These are phyloP conservation scores for Arthrobotrys sphaeroides DNA, from an alignment of 2,329 filamentous ascomycete genomes.

Conservation along the genomic window DNA sequence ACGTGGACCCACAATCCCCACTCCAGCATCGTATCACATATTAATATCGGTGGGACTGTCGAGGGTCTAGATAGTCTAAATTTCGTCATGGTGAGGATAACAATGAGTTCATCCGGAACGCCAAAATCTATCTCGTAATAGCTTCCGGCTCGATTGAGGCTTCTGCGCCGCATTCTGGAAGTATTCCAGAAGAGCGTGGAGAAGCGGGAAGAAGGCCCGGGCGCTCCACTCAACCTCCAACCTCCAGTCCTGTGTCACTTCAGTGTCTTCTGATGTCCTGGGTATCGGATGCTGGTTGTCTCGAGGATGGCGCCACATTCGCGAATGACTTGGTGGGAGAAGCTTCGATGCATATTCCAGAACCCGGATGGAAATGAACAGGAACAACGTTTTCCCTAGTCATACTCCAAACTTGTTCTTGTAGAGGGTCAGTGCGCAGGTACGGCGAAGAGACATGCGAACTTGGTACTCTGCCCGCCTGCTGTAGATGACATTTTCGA, in stretches of 20 bases:
- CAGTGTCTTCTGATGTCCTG: conserved; percentile 23
- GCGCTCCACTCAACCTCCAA: conserved; percentile 50
- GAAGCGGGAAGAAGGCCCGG: conserved; percentile 53
- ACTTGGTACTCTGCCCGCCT: neutral
- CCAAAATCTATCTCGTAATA: conserved; percentile 48
- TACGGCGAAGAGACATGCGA: neutral
- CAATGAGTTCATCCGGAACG: conserved; percentile 32
- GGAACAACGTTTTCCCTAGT: conserved; percentile 54
- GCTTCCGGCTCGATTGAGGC: conserved; percentile 25
- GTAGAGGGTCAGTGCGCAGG: conserved; percentile 51
- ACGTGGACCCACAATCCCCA: conserved; percentile 51
- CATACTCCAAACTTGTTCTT: conserved; percentile 19
- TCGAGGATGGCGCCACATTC: conserved; percentile 46
- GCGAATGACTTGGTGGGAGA: conserved; percentile 25
- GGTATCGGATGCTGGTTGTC: conserved; percentile 15
- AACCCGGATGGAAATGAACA: conserved; percentile 45
- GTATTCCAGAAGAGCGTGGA: conserved; percentile 45
- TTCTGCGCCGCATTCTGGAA: conserved; percentile 54
- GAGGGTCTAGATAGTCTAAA: conserved; percentile 7
- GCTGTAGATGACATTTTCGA: neutral
- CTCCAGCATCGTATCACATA: conserved; percentile 26
- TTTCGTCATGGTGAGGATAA: conserved; percentile 41
- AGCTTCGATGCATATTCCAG: conserved; percentile 53
- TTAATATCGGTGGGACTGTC: conserved; percentile 11
- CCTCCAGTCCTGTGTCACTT: conserved; percentile 35